Base-by-base conservation (phyloP, 2,329 filamentous ascomycete genomes). In the Exserohilum rostratum region DNA sequence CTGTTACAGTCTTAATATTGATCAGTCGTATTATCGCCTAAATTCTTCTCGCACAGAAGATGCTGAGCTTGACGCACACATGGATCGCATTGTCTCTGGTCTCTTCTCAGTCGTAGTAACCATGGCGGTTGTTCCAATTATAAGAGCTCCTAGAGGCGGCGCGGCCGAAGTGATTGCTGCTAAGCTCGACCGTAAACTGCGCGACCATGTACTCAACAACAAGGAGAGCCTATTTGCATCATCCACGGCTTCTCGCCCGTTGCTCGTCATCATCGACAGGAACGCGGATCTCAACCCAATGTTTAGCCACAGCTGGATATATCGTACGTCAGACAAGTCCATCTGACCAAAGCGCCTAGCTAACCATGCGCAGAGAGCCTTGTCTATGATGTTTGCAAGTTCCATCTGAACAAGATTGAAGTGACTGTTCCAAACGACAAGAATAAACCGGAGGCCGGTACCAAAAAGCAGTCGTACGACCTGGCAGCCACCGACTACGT, bases 81-180 rank as follows among this genome's bases (percentile, higher is more conserved):
- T 99, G 29, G 93, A 99, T 75, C 87, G 88, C 64, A 93, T 98
- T 60, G 95, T 99, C 46, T 96, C 90, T 68, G 95, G 95, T 0
- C 80, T 99, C n/a, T 99, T 98, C 78, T 97, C 93, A 60, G 95
- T 99, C 44, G 89, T 95, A 55, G 95, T 96, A n/a, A 99, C 95
- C 5, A 96, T 97, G 91, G 93, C 92, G 89, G 87, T 93, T 2
- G 96, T 99, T 64, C 95, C 95, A 6, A 92, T 99, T 64, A 98
- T 99, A 68, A 84, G 95, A 63, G 97, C 91, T 71, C 93, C 95
- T 6, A 96, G 95, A 72, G 91, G 89, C 45, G 93, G 91, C 31
- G 91, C 95, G 3, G 93, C 95, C 12, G 93, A 98, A 72, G 89
- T 96, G 82, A 96, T 99, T 62, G 90, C 92, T 12, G 90, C 90